Evolutionary conservation across 768 basidiomycete genomes (phyloP), one percentile per base, ranked within the genome.

Genomic region (Collybia sp.): DNA sequence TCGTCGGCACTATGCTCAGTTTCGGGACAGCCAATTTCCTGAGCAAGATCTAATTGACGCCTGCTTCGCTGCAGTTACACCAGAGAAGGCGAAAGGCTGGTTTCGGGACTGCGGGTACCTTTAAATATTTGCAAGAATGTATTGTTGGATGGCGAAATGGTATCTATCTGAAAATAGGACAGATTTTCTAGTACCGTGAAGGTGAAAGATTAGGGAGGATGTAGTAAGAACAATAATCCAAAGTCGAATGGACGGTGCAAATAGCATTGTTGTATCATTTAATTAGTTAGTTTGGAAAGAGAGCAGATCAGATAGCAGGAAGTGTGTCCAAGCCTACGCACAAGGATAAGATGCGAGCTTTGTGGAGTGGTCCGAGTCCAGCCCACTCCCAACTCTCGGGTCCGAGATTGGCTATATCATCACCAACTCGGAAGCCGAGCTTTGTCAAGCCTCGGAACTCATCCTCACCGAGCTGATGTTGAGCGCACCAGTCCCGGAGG

Each of bases 81-180:
- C 50, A 15, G 54, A 53, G 19, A 59, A 58, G 54, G 50, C 56
- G 11, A 37, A 30, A 18, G 48, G 47, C 1, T 59, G 56, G 54
- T 59, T 58, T 44, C 38, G 41, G 12, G 52, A 59, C 44, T 51
- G 50, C 40, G 55, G 49, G 18, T 58, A 58, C 45, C 36, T 55
- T 38, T 43, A n/a, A n/a, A n/a, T n/a, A n/a, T n/a, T n/a, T n/a
- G n/a, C n/a, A n/a, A n/a, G n/a, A n/a, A n/a, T n/a, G n/a, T n/a
- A n/a, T n/a, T n/a, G n/a, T n/a, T n/a, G n/a, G n/a, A n/a, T n/a
- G n/a, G n/a, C n/a, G n/a, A n/a, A n/a, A n/a, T n/a, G n/a, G n/a
- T n/a, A n/a, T n/a, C n/a, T n/a, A n/a, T n/a, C n/a, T n/a, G n/a
- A n/a, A n/a, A n/a, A n/a, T n/a, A n/a, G n/a, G n/a, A n/a, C n/a